Evolutionary conservation across 1,284 basidiomycete genomes (phyloP).

Genomic region (Apiotrichum laibachii): DNA sequence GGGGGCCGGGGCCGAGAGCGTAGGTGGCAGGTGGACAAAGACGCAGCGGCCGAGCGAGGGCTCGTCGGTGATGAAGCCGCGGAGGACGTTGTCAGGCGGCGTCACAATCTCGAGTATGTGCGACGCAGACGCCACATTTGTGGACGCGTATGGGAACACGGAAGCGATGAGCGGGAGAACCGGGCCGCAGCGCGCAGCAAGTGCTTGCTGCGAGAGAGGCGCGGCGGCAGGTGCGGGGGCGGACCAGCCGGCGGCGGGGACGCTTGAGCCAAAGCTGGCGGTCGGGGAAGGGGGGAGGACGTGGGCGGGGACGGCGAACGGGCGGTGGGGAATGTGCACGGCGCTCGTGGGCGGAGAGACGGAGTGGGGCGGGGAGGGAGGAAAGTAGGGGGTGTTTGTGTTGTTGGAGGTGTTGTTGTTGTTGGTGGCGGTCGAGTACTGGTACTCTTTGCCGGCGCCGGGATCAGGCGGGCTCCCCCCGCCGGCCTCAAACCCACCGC

Average conservation of each 20-base stretch:
- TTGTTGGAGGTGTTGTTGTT: background rate
- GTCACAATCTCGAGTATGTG: constrained; percentile 46
- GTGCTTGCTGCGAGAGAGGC: background rate
- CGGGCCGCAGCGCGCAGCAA: constrained; percentile 14
- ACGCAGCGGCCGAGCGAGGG: constrained; percentile 32
- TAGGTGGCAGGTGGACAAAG: constrained; percentile 44
- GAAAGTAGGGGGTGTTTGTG: background rate
- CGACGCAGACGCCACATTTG: constrained; percentile 28
- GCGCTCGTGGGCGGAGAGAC: constrained; percentile 1
- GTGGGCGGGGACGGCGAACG: constrained; percentile 4
- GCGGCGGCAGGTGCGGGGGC: constrained; percentile 1
- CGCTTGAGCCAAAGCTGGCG: constrained; percentile 4
- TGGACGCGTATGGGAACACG: constrained; percentile 44
- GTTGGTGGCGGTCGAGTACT: background rate
- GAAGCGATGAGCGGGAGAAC: constrained; percentile 40
- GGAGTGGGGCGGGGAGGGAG: constrained; percentile 10
- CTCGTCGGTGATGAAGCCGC: constrained; percentile 44
- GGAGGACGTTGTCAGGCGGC: constrained; percentile 38
- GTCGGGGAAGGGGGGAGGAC: constrained; percentile 2
- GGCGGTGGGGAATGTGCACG: constrained; percentile 6
- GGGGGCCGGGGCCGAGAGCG: constrained; percentile 17
- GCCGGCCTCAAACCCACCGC: constrained; percentile 53
- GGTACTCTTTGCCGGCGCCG: background rate
- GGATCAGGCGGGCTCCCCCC: constrained; percentile 46
- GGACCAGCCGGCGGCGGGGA: background rate